phyloP scores from a whole-genome alignment of 345 rosid genomes.

The Conringia planisiliqua region DNA sequence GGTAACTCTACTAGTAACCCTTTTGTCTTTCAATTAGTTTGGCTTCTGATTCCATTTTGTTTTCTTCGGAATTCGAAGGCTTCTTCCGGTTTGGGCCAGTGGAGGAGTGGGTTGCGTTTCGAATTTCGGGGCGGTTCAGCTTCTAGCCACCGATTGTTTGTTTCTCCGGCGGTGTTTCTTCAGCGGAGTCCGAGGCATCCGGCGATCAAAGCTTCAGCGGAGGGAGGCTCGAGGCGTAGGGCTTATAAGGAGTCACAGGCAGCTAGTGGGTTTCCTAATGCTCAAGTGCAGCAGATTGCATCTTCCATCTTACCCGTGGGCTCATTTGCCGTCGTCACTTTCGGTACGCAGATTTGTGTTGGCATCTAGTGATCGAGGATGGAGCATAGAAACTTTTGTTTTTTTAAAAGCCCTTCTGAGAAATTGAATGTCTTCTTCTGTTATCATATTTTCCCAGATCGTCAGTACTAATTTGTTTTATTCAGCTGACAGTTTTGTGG shows the following conservation, averaged over 20 bases:
- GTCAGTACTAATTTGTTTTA: conserved; percentile 50
- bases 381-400: neutral
- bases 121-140: conserved; percentile 18
- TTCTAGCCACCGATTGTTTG: conserved; percentile 16
- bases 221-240: conserved; percentile 50
- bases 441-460: conserved; percentile 8
- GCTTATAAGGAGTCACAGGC: conserved; percentile 63
- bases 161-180: conserved; percentile 26
- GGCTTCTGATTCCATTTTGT: neutral
- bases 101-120: conserved; percentile 27
- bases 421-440: neutral
- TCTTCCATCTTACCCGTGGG: conserved; percentile 59
- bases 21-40: neutral
- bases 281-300: conserved; percentile 58
- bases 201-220: conserved; percentile 46
- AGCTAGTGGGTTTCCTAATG: conserved; percentile 40
- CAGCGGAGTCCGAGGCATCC: conserved; percentile 41
- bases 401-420: neutral
- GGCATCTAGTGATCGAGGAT: neutral
- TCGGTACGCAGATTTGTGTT: conserved; percentile 50
- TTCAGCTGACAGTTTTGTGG: conserved; percentile 98
- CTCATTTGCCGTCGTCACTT: conserved; percentile 51
- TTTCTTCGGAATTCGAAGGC: conserved; percentile 26
- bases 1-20: conserved; percentile 27
- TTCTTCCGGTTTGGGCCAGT: conserved; percentile 27